phyloP scores from a whole-genome alignment of 495 filamentous ascomycete genomes.

The Pyrenula aspistea region DNA sequence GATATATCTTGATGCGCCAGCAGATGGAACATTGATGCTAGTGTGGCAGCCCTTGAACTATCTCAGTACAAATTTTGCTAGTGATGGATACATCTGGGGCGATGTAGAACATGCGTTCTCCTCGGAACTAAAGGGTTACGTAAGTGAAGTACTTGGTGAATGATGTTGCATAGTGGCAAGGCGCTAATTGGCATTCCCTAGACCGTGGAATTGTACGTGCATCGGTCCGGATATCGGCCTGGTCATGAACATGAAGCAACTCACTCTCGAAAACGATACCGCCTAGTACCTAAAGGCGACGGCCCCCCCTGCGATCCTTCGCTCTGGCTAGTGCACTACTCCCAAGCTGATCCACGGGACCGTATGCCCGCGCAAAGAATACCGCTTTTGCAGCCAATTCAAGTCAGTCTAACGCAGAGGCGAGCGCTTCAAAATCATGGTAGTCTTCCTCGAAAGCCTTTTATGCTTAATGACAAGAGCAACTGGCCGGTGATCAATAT shows the following conservation, averaged over 20 bases:
- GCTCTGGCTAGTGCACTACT: constrained; percentile 92
- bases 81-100: constrained; percentile 86
- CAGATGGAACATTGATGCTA: constrained; percentile 67
- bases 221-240: constrained; percentile 62
- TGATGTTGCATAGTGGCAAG: neutral
- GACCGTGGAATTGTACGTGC: constrained; percentile 72
- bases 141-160: constrained; percentile 26
- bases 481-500: constrained; percentile 82
- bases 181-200: constrained; percentile 14
- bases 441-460: constrained; percentile 78
- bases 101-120: constrained; percentile 60
- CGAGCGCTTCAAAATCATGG: constrained; percentile 63
- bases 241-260: constrained; percentile 55
- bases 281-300: constrained; percentile 53
- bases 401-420: constrained; percentile 49
- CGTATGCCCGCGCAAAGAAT: constrained; percentile 56
- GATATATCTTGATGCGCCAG: constrained; percentile 76
- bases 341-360: constrained; percentile 55
- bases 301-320: constrained; percentile 60
- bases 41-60: constrained; percentile 71
- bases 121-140: constrained; percentile 64
- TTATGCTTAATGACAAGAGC: constrained; percentile 76
- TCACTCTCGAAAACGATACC: constrained; percentile 72
- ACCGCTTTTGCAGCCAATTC: constrained; percentile 42
- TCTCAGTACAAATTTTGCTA: constrained; percentile 60